Evolutionary conservation across 345 rosid species (phyloP), one percentile per base, ranked within the genome.

Genomic region (Hypericum perforatum): DNA sequence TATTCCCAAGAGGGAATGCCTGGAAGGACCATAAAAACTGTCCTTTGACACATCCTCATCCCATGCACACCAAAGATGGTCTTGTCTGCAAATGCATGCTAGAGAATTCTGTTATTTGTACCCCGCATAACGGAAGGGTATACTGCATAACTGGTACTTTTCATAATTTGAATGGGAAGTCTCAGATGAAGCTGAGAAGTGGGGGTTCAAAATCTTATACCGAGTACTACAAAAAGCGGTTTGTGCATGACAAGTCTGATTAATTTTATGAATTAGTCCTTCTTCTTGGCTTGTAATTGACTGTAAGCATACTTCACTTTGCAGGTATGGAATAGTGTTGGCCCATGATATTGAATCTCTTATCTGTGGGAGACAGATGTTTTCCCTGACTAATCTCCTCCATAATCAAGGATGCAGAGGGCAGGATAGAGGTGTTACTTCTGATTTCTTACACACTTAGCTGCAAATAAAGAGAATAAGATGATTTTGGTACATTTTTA

Each of bases 51-150:
- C 63, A 47, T 67, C 68, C 65, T 58, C 57, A 49, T 55, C 8
- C 46, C 51, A 41, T 87, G 16, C 74, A 60, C 45, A 78, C 89
- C 41, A 76, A 74, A 68, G 64, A 59, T 32, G 92, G 88, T 45
- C 58, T 16, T 6, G 60, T 70, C 44, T 82, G 86, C 66, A 37
- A 68, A 11, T 82, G 96, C 63, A 39, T 39, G 53, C 60, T 83
- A 56, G 57, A 66, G 61, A 67, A 85, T 61, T 83, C 88, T 9
- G 56, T 92, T 70, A 85, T 85, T 16, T 76, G 11, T 68, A 81
- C 98, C 0, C 95, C 98, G 5, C 95, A 92, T 55, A 92, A 69
- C 45, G 85, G 80, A 48, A 50, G 41, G 0, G 13, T 80, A 12
- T 92, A 88, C 64, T 85, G 80, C 62, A 67, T 83, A 37, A 58